Evolutionary conservation across 306 rosid species (phyloP), one percentile per base, ranked within the genome.

Genomic region (Begonia peltatifolia): DNA sequence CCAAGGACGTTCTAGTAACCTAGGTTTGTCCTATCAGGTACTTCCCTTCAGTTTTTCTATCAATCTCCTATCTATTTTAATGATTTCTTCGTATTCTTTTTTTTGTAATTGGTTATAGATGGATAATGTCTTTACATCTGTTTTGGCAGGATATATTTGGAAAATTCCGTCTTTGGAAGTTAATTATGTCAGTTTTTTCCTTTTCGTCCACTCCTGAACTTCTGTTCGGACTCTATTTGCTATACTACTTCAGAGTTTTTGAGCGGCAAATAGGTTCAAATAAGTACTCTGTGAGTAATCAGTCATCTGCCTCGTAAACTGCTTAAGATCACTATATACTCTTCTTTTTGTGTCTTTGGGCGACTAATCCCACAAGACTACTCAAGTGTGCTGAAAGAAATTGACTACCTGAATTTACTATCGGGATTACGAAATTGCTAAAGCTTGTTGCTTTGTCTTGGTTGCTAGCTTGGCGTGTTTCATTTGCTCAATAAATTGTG

Each of bases 241-340:
- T 83, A 14, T 92, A 92, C 62, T 92, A 92, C 71, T 92, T 92
- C 88, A 73, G 99, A 76, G 89, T 92, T 63, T 92, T 92, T 59
- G 99, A 92, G 82, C 81, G 99, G 63, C 99, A 92, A 64, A 92
- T 86, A 22, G 96, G 99, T 62, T 83, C 99, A 69, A 92, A 86
- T 52, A 92, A 92, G 73, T 81, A 81, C 63, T 83, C 93, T 0
- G 99, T 90, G 64, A 61, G 86, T 73, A 47, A 42, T 47, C 53
- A 30, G 38, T 5, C 38, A 30, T 30, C 38, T 30, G 6, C 6
- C 38, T 7, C 38, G 0, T 30, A 30, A 30, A 30, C 6, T 30
- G 38, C 38, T 30, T 30, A 5, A 30, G 38, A 3, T 20, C 23
- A 20, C 4, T 20, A 20, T 20, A 20, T 20, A 20, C 23, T 20